phyloP scores from a whole-genome alignment of 352 stramenopile genomes.

The Phytophthora pini region DNA sequence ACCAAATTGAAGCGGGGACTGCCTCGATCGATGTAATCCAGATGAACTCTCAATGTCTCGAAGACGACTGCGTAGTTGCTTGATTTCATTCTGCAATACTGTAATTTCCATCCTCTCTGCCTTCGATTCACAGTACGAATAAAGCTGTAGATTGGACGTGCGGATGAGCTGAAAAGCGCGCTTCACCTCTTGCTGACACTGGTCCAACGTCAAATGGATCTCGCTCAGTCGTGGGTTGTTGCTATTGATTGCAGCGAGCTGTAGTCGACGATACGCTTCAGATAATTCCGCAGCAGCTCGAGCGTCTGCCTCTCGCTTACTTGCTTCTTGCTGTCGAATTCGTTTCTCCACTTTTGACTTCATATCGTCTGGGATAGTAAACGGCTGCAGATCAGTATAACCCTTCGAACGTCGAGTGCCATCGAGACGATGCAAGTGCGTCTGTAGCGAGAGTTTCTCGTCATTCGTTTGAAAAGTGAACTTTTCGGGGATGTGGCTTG shows the following conservation, averaged over 20 bases:
- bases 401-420: constrained; percentile 26
- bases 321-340: constrained; percentile 63
- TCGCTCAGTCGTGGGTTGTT: constrained; percentile 69
- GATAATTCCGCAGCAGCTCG: constrained; percentile 53
- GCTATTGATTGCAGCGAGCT: constrained; percentile 44
- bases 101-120: constrained; percentile 58
- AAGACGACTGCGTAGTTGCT: constrained; percentile 50
- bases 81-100: constrained; percentile 58
- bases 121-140: constrained; percentile 71
- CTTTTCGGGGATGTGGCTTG: constrained; percentile 12
- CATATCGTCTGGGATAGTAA: constrained; percentile 85
- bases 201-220: constrained; percentile 62
- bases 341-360: constrained; percentile 73
- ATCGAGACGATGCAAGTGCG: constrained; percentile 47
- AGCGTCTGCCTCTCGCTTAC: constrained; percentile 56
- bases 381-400: constrained; percentile 74
- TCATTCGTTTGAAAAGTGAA: constrained; percentile 66
- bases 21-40: constrained; percentile 15
- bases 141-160: constrained; percentile 70
- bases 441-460: constrained; percentile 65
- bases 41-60: constrained; percentile 27
- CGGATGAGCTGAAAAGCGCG: constrained; percentile 71
- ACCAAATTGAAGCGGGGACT: constrained; percentile 20
- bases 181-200: constrained; percentile 74
- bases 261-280: constrained; percentile 65